These are phyloP conservation scores for Pyricularia grisea DNA, from an alignment of 2,329 filamentous ascomycete genomes.

Conservation along the genomic window DNA sequence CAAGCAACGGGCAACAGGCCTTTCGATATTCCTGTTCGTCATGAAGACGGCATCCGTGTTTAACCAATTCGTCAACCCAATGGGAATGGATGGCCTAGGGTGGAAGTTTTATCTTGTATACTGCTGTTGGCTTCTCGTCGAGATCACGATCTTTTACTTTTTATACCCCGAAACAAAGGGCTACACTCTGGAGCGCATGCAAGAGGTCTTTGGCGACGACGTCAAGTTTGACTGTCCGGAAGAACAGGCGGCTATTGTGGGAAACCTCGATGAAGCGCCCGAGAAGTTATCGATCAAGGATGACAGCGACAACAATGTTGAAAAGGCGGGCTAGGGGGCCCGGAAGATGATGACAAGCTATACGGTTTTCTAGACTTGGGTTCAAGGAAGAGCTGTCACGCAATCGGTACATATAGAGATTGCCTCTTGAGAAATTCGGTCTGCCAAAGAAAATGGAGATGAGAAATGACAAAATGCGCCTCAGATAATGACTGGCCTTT, in stretches of 20 bases:
- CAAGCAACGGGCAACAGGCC: not conserved
- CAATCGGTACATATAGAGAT: too few species aligned
- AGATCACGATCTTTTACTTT: not conserved
- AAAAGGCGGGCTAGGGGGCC: not conserved
- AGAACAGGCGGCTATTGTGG: not conserved
- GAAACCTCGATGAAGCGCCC: too few species aligned
- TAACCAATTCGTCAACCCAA: conserved; percentile 4
- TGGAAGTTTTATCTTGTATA: conserved; percentile 3
- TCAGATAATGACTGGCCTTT: too few species aligned
- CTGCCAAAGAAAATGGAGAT: too few species aligned
- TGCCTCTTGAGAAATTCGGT: too few species aligned
- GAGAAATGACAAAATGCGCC: too few species aligned
- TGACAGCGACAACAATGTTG: not conserved
- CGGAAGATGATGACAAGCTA: too few species aligned
- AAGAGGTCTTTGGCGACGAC: not conserved
- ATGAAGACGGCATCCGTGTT: not conserved
- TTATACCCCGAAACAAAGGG: not conserved
- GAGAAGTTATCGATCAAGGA: not conserved
- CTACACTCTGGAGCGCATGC: not conserved
- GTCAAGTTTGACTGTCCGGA: not conserved
- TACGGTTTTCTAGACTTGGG: too few species aligned
- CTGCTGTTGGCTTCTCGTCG: not conserved
- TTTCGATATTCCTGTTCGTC: not conserved
- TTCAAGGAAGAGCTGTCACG: too few species aligned
- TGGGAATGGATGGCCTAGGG: conserved; percentile 3